phyloP scores from a whole-genome alignment of 225 moss, liverwort and hornwort species.

The Neckera pumila region DNA sequence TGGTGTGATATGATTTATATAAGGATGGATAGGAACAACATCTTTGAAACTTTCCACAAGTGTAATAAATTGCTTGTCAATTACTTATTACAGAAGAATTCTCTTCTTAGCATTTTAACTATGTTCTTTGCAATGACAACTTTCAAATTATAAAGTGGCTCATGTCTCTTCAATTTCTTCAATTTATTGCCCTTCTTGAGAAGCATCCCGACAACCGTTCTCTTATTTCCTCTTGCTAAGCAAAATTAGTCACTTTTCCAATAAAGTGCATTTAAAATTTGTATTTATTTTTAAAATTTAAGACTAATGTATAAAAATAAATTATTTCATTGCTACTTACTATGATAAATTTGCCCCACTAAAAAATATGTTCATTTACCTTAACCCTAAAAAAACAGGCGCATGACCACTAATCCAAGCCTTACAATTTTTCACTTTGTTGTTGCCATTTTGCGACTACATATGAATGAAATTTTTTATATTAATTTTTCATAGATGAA shows the following conservation, averaged over 20 bases:
- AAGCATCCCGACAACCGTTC: background rate
- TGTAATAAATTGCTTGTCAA: background rate
- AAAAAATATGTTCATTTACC: background rate
- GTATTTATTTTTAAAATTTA: background rate
- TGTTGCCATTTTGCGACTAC: background rate
- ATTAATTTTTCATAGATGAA: background rate
- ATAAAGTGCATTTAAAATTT: background rate
- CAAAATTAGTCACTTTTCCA: no score
- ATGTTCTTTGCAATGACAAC: background rate
- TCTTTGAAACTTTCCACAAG: background rate
- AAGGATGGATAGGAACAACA: background rate
- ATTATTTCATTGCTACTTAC: background rate
- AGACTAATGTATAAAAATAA: accelerated
- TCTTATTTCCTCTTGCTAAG: background rate
- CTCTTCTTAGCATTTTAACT: background rate
- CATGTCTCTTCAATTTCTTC: background rate
- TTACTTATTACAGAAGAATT: background rate
- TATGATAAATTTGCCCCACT: background rate
- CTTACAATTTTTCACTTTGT: background rate
- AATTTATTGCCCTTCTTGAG: accelerated
- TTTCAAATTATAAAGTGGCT: accelerated
- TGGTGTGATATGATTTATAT: background rate
- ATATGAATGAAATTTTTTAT: background rate
- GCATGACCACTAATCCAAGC: background rate
- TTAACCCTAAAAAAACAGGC: accelerated